phyloP scores from a whole-genome alignment of 805 yeast genomes.

The Candida corydali region DNA sequence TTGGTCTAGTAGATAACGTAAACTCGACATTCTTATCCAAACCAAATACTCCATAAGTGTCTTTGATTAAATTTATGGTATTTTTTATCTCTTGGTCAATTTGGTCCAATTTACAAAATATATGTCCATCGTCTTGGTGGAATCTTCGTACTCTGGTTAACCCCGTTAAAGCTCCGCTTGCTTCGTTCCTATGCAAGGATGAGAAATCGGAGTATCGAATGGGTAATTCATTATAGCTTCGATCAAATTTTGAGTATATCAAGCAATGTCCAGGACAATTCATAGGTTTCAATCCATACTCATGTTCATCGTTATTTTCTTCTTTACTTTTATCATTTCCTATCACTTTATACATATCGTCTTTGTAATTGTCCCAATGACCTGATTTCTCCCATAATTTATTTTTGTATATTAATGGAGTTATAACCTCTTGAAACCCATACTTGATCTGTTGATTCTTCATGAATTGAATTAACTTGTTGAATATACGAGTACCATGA shows the following conservation, averaged over 20 bases:
- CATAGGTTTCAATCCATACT: slow-evolving; percentile 89
- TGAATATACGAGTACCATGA: slow-evolving; percentile 84
- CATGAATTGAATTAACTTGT: slow-evolving; percentile 77
- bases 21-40: slow-evolving; percentile 55
- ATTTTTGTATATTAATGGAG: slow-evolving; percentile 83
- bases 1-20: slow-evolving; percentile 84
- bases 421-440: slow-evolving; percentile 88
- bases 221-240: slow-evolving; percentile 85
- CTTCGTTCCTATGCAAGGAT: slow-evolving; percentile 89
- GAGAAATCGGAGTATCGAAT: slow-evolving; percentile 84
- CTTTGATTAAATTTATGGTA: slow-evolving; percentile 68
- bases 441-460: slow-evolving; percentile 73
- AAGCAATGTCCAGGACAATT: slow-evolving; percentile 95
- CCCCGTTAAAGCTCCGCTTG: slow-evolving; percentile 91
- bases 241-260: slow-evolving; percentile 67
- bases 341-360: slow-evolving; percentile 88
- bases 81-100: slow-evolving; percentile 67
- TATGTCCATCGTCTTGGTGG: slow-evolving; percentile 98
- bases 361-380: slow-evolving; percentile 92
- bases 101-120: slow-evolving; percentile 80
- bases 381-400: slow-evolving; percentile 88
- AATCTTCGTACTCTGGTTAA: slow-evolving; percentile 89
- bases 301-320: slow-evolving; percentile 18
- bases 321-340: slow-evolving; percentile 44
- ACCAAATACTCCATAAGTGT: slow-evolving; percentile 69